A percentile compares a stretch with the other conserved stretches of the same genome.
Conservation (phyloP, 192 early-diverging fungal species). For the Coemansia sp. region DNA sequence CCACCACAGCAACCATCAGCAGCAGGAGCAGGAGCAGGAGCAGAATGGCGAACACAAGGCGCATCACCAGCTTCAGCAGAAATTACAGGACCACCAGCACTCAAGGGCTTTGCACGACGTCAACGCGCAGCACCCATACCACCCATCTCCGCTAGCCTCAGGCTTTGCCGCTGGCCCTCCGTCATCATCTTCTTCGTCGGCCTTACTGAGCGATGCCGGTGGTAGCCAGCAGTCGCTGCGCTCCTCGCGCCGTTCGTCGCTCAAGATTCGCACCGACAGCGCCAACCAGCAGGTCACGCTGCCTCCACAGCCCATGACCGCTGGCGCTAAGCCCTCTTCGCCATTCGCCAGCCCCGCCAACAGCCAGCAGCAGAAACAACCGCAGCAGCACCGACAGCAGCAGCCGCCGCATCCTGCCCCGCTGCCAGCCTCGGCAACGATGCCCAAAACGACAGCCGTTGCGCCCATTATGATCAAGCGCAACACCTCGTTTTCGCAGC, state of each 20-base stretch:
- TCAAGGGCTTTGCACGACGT: background rate
- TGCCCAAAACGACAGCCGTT: conserved; percentile 6
- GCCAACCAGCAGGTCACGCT: conserved; percentile 22
- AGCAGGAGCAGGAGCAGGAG: conserved; percentile 14
- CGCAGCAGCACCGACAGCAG: conserved; percentile 20
- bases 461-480: conserved; percentile 49
- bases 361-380: conserved; percentile 14
- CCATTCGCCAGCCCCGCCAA: conserved; percentile 12
- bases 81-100: conserved; percentile 11
- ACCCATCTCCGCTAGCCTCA: conserved; percentile 14
- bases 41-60: conserved; percentile 3
- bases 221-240: conserved; percentile 7
- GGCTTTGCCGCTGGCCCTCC: conserved; percentile 8
- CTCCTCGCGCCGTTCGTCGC: conserved; percentile 27
- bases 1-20: conserved; percentile 17
- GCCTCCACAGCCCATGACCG: conserved; percentile 40
- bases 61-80: conserved; percentile 3
- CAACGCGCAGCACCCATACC: conserved; percentile 1
- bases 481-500: conserved; percentile 52
- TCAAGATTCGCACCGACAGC: conserved; percentile 37
- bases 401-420: conserved; percentile 16
- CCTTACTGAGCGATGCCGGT: conserved; percentile 7
- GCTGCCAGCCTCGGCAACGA: conserved; percentile 10
- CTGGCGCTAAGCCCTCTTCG: conserved; percentile 26
- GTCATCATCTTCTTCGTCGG: conserved; percentile 12